A percentile compares a stretch with the other conserved stretches of the same genome.
These are phyloP conservation scores for Boletus semigastroideus DNA, from an alignment of 1,284 basidiomycete species.

Conservation along the genomic window DNA sequence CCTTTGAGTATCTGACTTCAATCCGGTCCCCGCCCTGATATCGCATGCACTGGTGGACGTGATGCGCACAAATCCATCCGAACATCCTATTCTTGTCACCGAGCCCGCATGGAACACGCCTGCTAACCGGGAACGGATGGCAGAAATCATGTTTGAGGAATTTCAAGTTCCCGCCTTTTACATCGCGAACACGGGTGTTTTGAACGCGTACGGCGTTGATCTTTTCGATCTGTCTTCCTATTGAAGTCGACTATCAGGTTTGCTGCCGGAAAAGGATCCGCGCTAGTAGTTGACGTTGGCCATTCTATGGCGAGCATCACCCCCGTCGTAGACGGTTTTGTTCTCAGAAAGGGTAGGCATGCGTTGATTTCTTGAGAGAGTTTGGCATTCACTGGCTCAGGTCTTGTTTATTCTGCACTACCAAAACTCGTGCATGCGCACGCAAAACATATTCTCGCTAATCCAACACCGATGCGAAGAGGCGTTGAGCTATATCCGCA, in stretches of 20 bases:
- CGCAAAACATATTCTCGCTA: conserved; percentile 62
- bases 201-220: conserved; percentile 75
- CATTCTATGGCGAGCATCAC: conserved; percentile 87
- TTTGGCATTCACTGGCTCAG: conserved; percentile 36
- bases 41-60: conserved; percentile 74
- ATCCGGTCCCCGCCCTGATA: conserved; percentile 72
- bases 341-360: conserved; percentile 83
- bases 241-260: conserved; percentile 56
- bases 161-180: conserved; percentile 96
- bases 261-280: conserved; percentile 94
- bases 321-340: conserved; percentile 97
- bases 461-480: conserved; percentile 46
- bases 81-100: conserved; percentile 92
- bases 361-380: not conserved
- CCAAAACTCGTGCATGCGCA: conserved; percentile 77
- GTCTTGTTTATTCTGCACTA: conserved; percentile 69
- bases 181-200: conserved; percentile 93
- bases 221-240: conserved; percentile 5
- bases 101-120: conserved; percentile 96
- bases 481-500: conserved; percentile 74
- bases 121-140: conserved; percentile 88
- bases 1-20: conserved; percentile 73
- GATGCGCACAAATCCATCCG: conserved; percentile 70
- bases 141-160: conserved; percentile 96
- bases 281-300: conserved; percentile 93